Conservation (phyloP, 805 yeast genomes). For the Ogataea kodamae region DNA sequence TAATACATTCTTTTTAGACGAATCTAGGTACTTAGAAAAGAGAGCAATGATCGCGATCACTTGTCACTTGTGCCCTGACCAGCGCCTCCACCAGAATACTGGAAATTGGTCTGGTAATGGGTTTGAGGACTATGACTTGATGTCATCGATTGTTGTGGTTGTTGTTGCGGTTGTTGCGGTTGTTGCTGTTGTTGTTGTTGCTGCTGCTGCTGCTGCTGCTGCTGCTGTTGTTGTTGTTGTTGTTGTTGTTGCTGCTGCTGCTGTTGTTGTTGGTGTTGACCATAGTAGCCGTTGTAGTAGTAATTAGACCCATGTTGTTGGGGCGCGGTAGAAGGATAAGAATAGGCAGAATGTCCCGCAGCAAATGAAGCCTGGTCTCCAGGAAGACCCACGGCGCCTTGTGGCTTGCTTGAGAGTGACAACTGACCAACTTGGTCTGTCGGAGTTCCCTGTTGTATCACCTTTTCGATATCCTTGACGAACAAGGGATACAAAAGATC, state of each 20-base stretch:
- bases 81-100: conserved; percentile 12
- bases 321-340: conserved; percentile 16
- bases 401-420: conserved; percentile 18
- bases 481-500: conserved; percentile 52
- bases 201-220: no score
- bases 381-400: conserved; percentile 7
- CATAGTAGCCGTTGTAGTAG: conserved; percentile 20
- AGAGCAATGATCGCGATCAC: conserved; percentile 3
- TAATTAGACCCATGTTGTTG: conserved; percentile 15
- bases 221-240: no score
- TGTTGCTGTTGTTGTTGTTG: no score
- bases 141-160: no score
- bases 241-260: no score
- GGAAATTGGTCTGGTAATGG: conserved; percentile 19
- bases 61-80: conserved; percentile 9
- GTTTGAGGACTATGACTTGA: conserved; percentile 13
- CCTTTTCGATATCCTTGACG: conserved; percentile 56
- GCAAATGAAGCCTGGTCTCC: conserved; percentile 8
- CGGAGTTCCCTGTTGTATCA: conserved; percentile 32
- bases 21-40: conserved; percentile 2
- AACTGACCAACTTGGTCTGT: conserved; percentile 25
- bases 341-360: conserved; percentile 13
- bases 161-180: no score
- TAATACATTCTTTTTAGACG: conserved; percentile 12
- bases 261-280: conserved; percentile 18